Evolutionary conservation across 2,329 filamentous ascomycete species (phyloP).

Genomic region (Alternaria ethzedia): DNA sequence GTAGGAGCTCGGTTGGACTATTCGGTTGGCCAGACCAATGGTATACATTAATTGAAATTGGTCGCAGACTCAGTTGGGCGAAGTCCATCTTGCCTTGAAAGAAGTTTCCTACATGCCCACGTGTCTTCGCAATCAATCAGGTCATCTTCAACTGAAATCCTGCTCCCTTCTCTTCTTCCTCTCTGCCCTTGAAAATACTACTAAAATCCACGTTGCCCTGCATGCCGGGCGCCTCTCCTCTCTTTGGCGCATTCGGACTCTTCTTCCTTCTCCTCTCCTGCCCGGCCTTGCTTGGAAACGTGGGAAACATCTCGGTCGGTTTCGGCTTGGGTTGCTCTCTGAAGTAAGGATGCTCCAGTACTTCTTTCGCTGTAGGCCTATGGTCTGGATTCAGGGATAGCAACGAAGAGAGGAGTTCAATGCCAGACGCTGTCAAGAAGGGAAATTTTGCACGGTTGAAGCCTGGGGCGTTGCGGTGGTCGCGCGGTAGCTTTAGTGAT

Average conservation of each 20-base stretch:
- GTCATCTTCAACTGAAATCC: constrained; percentile 53
- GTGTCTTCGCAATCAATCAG: constrained; percentile 9
- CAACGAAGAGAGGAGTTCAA: constrained; percentile 70
- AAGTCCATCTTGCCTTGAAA: background rate
- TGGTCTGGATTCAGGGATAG: constrained; percentile 75
- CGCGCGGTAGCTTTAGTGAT: constrained; percentile 68
- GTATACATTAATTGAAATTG: background rate
- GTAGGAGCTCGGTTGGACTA: background rate
- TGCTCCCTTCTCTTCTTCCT: constrained; percentile 56
- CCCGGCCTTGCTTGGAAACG: constrained; percentile 93
- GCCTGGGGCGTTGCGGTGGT: constrained; percentile 49
- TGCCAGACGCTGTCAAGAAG: constrained; percentile 77
- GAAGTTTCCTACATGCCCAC: background rate
- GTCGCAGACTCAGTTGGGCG: background rate
- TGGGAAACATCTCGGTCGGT: constrained; percentile 90
- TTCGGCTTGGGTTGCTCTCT: constrained; percentile 88
- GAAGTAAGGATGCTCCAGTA: constrained; percentile 85
- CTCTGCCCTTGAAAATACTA: constrained; percentile 57
- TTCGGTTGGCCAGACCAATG: background rate
- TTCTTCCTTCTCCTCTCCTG: constrained; percentile 79
- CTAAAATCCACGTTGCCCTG: constrained; percentile 56
- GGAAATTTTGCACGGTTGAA: constrained; percentile 80
- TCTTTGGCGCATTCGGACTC: constrained; percentile 81
- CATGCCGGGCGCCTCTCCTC: constrained; percentile 66
- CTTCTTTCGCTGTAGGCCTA: constrained; percentile 73